Evolutionary conservation across 148 eudicot genomes (phyloP).

Genomic region (Cornus florida): DNA sequence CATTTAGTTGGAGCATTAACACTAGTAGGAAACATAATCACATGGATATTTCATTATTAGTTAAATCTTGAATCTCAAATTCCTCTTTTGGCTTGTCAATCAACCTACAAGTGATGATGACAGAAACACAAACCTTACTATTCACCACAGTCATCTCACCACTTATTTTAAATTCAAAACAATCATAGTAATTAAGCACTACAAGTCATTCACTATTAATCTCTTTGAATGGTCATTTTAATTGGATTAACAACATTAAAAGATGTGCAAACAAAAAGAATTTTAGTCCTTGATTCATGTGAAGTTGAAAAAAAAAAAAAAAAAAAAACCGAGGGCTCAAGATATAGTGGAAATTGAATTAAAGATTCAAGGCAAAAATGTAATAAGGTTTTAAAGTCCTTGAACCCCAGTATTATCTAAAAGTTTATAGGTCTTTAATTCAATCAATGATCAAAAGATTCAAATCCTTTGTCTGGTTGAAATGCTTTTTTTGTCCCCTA

Average conservation of each 20-base stretch:
- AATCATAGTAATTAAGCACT: conserved; percentile 19
- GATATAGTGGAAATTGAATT: conserved; percentile 22
- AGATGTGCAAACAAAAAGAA: conserved; percentile 1
- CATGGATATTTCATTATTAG: conserved; percentile 62
- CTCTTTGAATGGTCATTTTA: neutral
- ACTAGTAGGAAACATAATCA: conserved; percentile 57
- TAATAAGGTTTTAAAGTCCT: conserved; percentile 11
- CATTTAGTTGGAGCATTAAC: conserved; percentile 32
- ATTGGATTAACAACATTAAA: neutral
- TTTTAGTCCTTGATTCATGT: neutral
- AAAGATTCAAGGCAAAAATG: conserved; percentile 3
- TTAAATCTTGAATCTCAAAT: conserved; percentile 43
- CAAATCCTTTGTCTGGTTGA: conserved; percentile 47
- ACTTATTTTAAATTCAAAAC: conserved; percentile 16
- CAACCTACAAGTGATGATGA: conserved; percentile 35
- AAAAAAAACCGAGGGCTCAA: neutral
- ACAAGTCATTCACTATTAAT: conserved; percentile 10
- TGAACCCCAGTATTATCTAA: conserved; percentile 21
- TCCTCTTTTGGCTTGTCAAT: conserved; percentile 50
- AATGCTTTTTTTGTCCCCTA: conserved; percentile 31
- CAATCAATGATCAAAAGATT: conserved; percentile 36
- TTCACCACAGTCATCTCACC: conserved; percentile 1
- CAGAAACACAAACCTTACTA: neutral
- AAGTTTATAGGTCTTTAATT: conserved; percentile 13
- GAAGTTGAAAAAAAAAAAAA: neutral